Conservation (phyloP, 73 alveolate species). For the Uronychia setigera region DNA sequence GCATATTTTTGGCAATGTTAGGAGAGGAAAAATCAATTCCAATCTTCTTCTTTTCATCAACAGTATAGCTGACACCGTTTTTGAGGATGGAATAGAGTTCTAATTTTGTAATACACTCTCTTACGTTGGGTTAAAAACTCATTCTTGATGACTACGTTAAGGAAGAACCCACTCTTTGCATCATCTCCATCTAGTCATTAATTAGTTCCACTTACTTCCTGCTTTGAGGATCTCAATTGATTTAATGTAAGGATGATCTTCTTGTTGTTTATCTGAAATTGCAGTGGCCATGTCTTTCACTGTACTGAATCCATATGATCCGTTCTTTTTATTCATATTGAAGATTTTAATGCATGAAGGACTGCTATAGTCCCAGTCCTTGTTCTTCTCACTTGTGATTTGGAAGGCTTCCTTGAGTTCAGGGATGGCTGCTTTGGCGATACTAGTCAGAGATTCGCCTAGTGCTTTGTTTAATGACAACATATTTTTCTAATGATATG, state of each 20-base stretch:
- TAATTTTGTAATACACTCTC: no score
- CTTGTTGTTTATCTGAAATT: slow-evolving; percentile 53
- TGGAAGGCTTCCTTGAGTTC: slow-evolving; percentile 37
- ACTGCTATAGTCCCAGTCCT: slow-evolving; percentile 73
- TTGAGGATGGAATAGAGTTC: slow-evolving; percentile 23
- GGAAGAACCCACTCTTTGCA: slow-evolving; percentile 53
- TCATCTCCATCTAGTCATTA: slow-evolving; percentile 54
- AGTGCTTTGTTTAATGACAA: background rate
- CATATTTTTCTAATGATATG: no score
- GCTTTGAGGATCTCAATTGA: slow-evolving; percentile 42
- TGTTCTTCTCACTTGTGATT: slow-evolving; percentile 50
- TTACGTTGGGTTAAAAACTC: slow-evolving; percentile 47
- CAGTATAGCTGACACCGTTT: slow-evolving; percentile 44
- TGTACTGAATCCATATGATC: slow-evolving; percentile 69
- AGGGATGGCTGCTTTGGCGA: slow-evolving; percentile 55
- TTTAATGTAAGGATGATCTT: slow-evolving; percentile 45
- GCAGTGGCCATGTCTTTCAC: slow-evolving; percentile 76
- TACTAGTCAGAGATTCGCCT: background rate
- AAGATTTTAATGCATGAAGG: slow-evolving; percentile 83
- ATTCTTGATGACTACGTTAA: slow-evolving; percentile 54
- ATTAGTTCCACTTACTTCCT: slow-evolving; percentile 20
- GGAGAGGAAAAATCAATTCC: slow-evolving; percentile 99
- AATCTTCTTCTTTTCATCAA: slow-evolving; percentile 63
- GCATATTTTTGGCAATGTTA: slow-evolving; percentile 99
- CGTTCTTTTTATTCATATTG: slow-evolving; percentile 79